Percentiles rank a stretch among this genome's conserved stretches.
phyloP scores from a whole-genome alignment of 768 basidiomycete genomes.

The Boletus edulis region DNA sequence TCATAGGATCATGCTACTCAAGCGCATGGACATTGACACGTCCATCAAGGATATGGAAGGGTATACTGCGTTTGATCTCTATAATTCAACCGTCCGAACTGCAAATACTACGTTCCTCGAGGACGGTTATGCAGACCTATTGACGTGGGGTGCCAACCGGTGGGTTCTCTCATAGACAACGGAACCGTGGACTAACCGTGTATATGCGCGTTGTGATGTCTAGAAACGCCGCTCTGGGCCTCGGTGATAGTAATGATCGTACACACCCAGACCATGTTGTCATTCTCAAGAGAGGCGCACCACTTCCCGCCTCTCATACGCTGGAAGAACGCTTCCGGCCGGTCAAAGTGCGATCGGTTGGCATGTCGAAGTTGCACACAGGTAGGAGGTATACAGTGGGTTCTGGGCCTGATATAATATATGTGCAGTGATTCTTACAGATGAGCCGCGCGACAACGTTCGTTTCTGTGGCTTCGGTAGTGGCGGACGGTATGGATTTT shows the following conservation, averaged over 20 bases:
- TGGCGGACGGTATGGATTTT: conserved; percentile 66
- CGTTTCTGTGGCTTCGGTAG: conserved; percentile 88
- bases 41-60: conserved; percentile 81
- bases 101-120: conserved; percentile 54
- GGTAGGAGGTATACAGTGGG: conserved; percentile 35
- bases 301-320: conserved; percentile 12
- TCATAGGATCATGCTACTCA: conserved; percentile 67
- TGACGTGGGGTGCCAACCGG: conserved; percentile 88
- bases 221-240: conserved; percentile 87
- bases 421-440: conserved; percentile 57
- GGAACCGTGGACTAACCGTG: no score
- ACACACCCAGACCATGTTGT: conserved; percentile 72
- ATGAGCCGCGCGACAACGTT: conserved; percentile 70
- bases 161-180: conserved; percentile 22
- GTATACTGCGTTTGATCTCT: conserved; percentile 89
- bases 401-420: neutral
- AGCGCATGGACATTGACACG: conserved; percentile 69
- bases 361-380: conserved; percentile 91
- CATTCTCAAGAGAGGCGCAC: conserved; percentile 32
- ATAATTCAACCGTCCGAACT: conserved; percentile 82
- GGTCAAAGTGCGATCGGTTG: conserved; percentile 59
- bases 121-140: conserved; percentile 52
- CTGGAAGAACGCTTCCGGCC: conserved; percentile 56
- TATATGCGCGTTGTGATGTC: neutral
- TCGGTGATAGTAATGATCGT: conserved; percentile 78